Percentiles rank a stretch among this genome's conserved stretches.
These are phyloP conservation scores for Coniochaeta sp. DNA, from an alignment of 2,329 filamentous ascomycete species.

Conservation along the genomic window DNA sequence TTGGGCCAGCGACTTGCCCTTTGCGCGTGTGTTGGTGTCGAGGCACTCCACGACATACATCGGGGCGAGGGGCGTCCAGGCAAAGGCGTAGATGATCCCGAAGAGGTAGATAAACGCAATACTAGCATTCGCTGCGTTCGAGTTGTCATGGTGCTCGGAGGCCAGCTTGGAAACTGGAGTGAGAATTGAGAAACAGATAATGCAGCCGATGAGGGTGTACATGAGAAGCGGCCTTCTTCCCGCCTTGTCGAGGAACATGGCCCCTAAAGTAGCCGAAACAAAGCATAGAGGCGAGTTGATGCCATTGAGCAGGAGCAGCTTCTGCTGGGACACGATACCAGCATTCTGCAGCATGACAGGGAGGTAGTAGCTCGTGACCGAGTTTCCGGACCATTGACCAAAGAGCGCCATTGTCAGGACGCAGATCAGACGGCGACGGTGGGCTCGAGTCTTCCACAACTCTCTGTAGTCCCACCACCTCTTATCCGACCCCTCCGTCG, in stretches of 20 bases:
- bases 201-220: too few species aligned
- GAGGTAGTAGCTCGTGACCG: constrained; percentile 42
- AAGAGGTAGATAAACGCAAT: constrained; percentile 41
- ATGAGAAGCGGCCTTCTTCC: too few species aligned
- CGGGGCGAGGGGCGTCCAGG: constrained; percentile 40
- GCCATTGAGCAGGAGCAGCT: too few species aligned
- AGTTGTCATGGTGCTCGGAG: too few species aligned
- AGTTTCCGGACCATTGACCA: constrained; percentile 41
- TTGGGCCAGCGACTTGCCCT: too few species aligned
- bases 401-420: constrained; percentile 41
- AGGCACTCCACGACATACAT: constrained; percentile 38
- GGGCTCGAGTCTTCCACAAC: constrained; percentile 29
- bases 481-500: constrained; percentile 37
- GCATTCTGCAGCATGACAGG: constrained; percentile 35
- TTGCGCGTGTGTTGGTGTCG: constrained; percentile 39
- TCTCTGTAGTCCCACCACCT: constrained; percentile 39
- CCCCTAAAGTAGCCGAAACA: too few species aligned
- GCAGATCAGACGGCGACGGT: neutral
- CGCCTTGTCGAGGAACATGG: too few species aligned
- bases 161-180: too few species aligned
- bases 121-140: constrained; percentile 31
- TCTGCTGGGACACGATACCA: constrained; percentile 26
- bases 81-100: constrained; percentile 41
- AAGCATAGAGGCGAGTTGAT: too few species aligned
- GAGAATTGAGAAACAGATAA: too few species aligned